Evolutionary conservation across 1,284 basidiomycete species (phyloP).

Genomic region (Violaceomyces palustris): DNA sequence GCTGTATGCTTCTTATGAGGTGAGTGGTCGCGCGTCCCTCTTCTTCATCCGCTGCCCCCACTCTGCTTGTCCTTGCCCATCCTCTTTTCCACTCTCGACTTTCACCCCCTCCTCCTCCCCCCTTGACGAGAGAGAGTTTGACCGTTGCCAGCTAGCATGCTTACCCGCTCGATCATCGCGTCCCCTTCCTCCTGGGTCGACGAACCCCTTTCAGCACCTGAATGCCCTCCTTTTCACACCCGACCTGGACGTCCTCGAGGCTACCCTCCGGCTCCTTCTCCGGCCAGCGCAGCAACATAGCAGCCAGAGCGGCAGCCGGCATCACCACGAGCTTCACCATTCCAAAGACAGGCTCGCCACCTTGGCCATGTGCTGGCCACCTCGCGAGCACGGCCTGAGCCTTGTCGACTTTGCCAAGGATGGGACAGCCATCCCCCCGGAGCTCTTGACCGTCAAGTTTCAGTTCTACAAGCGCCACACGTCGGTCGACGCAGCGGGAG

Average conservation of each 20-base stretch:
- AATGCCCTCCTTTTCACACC: slow-evolving; percentile 81
- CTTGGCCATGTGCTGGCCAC: slow-evolving; percentile 46
- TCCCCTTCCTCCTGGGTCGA: slow-evolving; percentile 1
- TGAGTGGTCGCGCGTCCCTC: slow-evolving; percentile 60
- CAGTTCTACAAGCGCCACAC: slow-evolving; percentile 56
- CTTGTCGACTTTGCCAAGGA: slow-evolving; percentile 54
- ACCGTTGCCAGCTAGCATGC: no score
- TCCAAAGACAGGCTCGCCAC: slow-evolving; percentile 40
- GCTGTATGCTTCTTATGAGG: slow-evolving; percentile 93
- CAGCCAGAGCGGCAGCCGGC: slow-evolving; percentile 26
- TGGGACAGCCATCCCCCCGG: slow-evolving; percentile 40
- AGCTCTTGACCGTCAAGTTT: slow-evolving; percentile 53
- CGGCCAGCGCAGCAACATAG: slow-evolving; percentile 93
- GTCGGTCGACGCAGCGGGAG: no score
- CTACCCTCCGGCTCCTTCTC: slow-evolving; percentile 77
- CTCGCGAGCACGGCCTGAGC: slow-evolving; percentile 52
- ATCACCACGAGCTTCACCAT: slow-evolving; percentile 37
- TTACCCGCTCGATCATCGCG: slow-evolving; percentile 10
- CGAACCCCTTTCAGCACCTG: slow-evolving; percentile 63
- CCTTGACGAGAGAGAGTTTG: no score
- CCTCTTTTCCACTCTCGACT: not conserved
- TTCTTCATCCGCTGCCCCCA: not conserved
- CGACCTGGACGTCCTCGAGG: slow-evolving; percentile 81
- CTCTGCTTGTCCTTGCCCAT: slow-evolving; percentile 1
- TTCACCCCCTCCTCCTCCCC: no score